A percentile compares a stretch with the other conserved stretches of the same genome.
Evolutionary conservation across 2,329 filamentous ascomycete genomes (phyloP).

Genomic region (Aureobasidium pullulans): DNA sequence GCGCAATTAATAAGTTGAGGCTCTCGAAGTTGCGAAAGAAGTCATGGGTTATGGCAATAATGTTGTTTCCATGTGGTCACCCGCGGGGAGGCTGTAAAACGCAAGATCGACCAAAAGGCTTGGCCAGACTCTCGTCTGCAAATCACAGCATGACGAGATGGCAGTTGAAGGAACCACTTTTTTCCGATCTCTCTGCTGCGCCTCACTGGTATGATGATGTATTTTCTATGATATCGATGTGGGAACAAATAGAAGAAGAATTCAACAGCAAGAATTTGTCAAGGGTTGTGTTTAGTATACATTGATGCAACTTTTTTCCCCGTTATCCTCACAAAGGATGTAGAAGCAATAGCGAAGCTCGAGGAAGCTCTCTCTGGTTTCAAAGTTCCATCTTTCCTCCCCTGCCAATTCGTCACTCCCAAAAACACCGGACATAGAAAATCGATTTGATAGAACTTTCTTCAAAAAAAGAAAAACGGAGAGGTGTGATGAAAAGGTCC

Average conservation of each 20-base stretch:
- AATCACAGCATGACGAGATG: constrained; percentile 4
- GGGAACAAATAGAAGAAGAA: neutral
- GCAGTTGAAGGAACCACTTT: neutral
- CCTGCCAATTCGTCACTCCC: neutral
- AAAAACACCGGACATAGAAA: neutral
- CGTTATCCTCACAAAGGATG: no score
- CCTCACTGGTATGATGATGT: neutral
- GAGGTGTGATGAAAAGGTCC: neutral
- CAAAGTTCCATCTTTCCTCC: neutral
- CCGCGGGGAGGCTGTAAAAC: constrained; percentile 1
- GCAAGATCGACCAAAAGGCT: constrained; percentile 8
- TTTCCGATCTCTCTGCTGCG: neutral
- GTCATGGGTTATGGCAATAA: neutral
- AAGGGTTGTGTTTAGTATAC: neutral
- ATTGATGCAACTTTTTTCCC: neutral
- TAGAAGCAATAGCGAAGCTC: neutral
- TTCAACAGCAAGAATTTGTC: neutral
- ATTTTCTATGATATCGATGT: neutral
- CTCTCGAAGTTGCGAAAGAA: neutral
- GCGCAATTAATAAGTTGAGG: no score
- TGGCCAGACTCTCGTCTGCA: neutral
- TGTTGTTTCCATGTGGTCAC: neutral
- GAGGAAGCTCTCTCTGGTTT: neutral
- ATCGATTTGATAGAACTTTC: neutral
- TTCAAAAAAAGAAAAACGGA: neutral